A percentile compares a stretch with the other conserved stretches of the same genome.
These are phyloP conservation scores for Lagenaria siceraria DNA, from an alignment of 306 rosid genomes.

Conservation along the genomic window DNA sequence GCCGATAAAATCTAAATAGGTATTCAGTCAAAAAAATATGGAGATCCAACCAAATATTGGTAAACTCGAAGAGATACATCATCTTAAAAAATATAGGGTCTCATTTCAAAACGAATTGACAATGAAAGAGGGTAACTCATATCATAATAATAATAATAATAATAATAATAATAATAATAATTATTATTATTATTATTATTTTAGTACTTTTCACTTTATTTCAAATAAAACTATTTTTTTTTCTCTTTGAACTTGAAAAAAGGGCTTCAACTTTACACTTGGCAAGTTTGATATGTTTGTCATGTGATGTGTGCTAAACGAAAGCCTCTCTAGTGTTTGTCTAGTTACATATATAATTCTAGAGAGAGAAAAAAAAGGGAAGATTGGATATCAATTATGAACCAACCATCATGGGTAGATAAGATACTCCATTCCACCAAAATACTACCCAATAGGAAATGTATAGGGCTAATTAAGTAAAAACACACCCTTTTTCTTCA, in stretches of 20 bases:
- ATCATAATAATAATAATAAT: too few species aligned
- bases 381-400: not conserved
- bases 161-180: too few species aligned
- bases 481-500: not conserved
- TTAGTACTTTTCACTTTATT: too few species aligned
- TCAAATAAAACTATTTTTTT: not conserved
- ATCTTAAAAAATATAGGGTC: too few species aligned
- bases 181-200: too few species aligned
- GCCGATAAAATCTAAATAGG: too few species aligned
- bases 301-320: not conserved
- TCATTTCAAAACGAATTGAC: too few species aligned
- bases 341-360: not conserved
- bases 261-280: not conserved
- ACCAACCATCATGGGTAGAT: conserved; percentile 5
- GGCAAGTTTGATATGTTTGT: not conserved
- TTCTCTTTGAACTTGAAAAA: not conserved
- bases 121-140: too few species aligned
- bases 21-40: too few species aligned
- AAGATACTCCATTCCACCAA: not conserved
- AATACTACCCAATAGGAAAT: not conserved
- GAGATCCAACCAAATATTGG: too few species aligned
- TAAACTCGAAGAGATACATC: too few species aligned
- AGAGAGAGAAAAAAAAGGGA: not conserved
- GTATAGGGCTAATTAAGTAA: not conserved
- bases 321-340: not conserved